These are phyloP conservation scores for Citeromyces hawaiiensis DNA, from an alignment of 1,139 yeast genomes.

Conservation along the genomic window DNA sequence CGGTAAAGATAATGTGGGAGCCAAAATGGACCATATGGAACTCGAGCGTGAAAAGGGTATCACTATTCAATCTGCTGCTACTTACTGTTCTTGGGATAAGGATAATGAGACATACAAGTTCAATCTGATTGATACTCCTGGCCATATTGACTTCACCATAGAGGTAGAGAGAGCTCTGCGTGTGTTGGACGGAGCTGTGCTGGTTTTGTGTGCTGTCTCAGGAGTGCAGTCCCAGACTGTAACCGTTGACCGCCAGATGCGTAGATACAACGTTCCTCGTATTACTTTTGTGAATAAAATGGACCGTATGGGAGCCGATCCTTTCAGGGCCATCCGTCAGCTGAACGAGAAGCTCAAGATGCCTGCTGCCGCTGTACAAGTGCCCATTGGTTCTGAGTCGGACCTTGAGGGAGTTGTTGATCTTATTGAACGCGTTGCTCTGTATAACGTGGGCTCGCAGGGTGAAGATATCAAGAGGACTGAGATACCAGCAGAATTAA, in stretches of 20 bases:
- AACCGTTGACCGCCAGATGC: slow-evolving; percentile 97
- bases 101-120: slow-evolving; percentile 61
- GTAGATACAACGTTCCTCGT: slow-evolving; percentile 94
- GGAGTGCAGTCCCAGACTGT: slow-evolving; percentile 99
- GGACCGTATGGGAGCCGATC: slow-evolving; percentile 99
- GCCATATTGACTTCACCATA: slow-evolving; percentile 96
- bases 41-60: slow-evolving; percentile 96
- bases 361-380: slow-evolving; percentile 96
- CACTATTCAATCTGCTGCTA: slow-evolving; percentile 97
- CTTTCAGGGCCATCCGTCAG: slow-evolving; percentile 90
- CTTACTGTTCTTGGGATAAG: slow-evolving; percentile 93
- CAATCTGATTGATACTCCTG: slow-evolving; percentile 94
- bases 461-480: slow-evolving; percentile 61
- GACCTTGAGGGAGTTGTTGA: slow-evolving; percentile 82
- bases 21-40: slow-evolving; percentile 98
- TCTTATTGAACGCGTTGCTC: slow-evolving; percentile 74
- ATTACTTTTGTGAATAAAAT: slow-evolving; percentile 92
- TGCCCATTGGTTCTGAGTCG: slow-evolving; percentile 90
- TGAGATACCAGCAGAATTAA: slow-evolving; percentile 64
- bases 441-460: slow-evolving; percentile 84
- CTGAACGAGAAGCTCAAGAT: slow-evolving; percentile 75
- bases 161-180: slow-evolving; percentile 97
- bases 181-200: slow-evolving; percentile 94
- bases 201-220: slow-evolving; percentile 95
- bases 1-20: slow-evolving; percentile 97